Evolutionary conservation across 768 basidiomycete genomes (phyloP).

Genomic region (Rhodotorula toruloides): DNA sequence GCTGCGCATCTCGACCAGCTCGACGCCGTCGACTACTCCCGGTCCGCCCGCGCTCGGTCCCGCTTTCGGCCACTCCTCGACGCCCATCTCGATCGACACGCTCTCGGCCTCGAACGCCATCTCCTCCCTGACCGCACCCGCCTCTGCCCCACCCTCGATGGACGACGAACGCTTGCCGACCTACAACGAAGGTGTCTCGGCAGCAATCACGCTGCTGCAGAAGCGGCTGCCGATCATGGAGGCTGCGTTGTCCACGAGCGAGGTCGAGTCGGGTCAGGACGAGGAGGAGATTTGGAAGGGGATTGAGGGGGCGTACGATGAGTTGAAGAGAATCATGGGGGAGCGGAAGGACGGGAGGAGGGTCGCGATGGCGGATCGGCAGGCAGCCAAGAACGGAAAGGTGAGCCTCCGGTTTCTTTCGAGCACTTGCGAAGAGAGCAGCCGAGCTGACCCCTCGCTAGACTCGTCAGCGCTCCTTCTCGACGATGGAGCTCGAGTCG

Average conservation of each 20-base stretch:
- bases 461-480: slow-evolving; percentile 6
- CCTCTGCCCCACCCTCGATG: not conserved
- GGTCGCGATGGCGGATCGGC: not conserved
- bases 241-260: slow-evolving; percentile 29
- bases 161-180: not conserved
- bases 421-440: not conserved
- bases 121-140: not conserved
- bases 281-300: slow-evolving; percentile 41
- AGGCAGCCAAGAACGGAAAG: slow-evolving; percentile 2
- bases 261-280: slow-evolving; percentile 23
- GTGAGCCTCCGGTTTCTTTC: slow-evolving; percentile 13
- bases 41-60: not conserved
- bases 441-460: too few species aligned
- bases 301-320: slow-evolving; percentile 35
- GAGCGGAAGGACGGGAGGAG: slow-evolving; percentile 16
- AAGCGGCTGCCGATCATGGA: slow-evolving; percentile 37
- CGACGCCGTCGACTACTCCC: not conserved
- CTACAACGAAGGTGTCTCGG: slow-evolving; percentile 21
- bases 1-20: not conserved
- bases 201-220: slow-evolving; percentile 30
- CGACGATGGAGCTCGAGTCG: slow-evolving; percentile 34
- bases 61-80: not conserved
- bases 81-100: not conserved
- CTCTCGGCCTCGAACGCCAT: not conserved
- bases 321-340: slow-evolving; percentile 35